A percentile compares a stretch with the other conserved stretches of the same genome.
Conservation (phyloP, 805 yeast species). For the Dipodascus albidus region DNA sequence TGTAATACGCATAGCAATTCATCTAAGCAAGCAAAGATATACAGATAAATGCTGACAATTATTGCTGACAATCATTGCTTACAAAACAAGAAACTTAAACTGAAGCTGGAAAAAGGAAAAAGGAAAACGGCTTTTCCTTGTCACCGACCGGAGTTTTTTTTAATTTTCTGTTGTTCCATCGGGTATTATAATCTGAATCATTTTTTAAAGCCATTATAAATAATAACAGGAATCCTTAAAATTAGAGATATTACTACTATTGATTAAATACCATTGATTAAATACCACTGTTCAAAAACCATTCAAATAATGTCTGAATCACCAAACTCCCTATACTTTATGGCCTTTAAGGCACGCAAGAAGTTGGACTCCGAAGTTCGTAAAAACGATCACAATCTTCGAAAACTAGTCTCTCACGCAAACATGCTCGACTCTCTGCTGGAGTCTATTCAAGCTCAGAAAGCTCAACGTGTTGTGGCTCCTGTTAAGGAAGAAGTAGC, state of each 20-base stretch:
- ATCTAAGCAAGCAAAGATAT: too few relatives aligned
- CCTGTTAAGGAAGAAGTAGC: background rate
- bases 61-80: too few relatives aligned
- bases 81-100: too few relatives aligned
- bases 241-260: too few relatives aligned
- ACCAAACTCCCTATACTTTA: constrained; percentile 43
- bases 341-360: constrained; percentile 53
- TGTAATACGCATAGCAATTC: too few relatives aligned
- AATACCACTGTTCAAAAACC: too few relatives aligned
- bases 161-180: background rate
- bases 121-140: background rate
- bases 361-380: constrained; percentile 55
- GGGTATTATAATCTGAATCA: background rate
- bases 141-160: background rate
- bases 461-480: constrained; percentile 9
- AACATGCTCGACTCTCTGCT: constrained; percentile 56
- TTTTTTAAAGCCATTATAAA: too few relatives aligned
- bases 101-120: too few relatives aligned
- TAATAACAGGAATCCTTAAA: too few relatives aligned
- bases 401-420: constrained; percentile 57
- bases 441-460: constrained; percentile 29
- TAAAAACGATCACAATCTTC: constrained; percentile 43
- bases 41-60: too few relatives aligned
- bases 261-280: too few relatives aligned
- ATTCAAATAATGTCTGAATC: too few relatives aligned